Percentiles rank a stretch among this genome's conserved stretches.
Evolutionary conservation across 192 early-diverging fungal genomes (phyloP).

Genomic region (Globomyces pollinis-pini): DNA sequence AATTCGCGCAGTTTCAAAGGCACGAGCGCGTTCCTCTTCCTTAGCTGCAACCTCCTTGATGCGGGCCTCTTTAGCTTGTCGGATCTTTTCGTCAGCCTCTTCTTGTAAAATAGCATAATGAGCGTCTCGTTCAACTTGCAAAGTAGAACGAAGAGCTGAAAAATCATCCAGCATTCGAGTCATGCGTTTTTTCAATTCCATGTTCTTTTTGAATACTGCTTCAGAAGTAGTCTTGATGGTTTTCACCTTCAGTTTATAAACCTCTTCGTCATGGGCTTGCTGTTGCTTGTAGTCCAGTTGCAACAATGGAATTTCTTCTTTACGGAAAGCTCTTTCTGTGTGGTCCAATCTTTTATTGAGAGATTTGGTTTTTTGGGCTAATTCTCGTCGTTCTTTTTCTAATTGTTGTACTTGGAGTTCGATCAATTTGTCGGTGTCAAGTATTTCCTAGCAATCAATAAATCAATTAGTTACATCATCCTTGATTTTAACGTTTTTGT

Average conservation of each 20-base stretch:
- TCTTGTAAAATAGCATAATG: conserved; percentile 45
- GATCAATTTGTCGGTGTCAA: conserved; percentile 72
- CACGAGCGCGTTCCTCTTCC: conserved; percentile 19
- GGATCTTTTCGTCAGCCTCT: conserved; percentile 55
- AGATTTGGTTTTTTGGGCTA: conserved; percentile 64
- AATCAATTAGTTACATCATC: conserved; percentile 13
- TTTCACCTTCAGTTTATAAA: conserved; percentile 66
- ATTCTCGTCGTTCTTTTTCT: conserved; percentile 81
- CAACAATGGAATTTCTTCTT: conserved; percentile 83
- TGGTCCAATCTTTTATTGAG: conserved; percentile 80
- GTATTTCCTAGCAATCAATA: conserved; percentile 29
- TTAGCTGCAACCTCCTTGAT: conserved; percentile 43
- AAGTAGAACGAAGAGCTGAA: conserved; percentile 41
- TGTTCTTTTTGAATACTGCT: conserved; percentile 60
- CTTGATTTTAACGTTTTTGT: conserved; percentile 53
- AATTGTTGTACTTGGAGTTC: conserved; percentile 83
- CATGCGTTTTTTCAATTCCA: conserved; percentile 73
- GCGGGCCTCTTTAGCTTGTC: conserved; percentile 63
- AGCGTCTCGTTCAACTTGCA: conserved; percentile 50
- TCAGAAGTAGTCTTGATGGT: conserved; percentile 58
- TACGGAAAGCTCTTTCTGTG: conserved; percentile 86
- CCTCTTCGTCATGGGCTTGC: conserved; percentile 72
- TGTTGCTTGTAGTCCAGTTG: conserved; percentile 86
- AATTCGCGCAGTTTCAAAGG: conserved; percentile 6
- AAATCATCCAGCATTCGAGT: conserved; percentile 77